Evolutionary conservation across 805 yeast genomes (phyloP), one percentile per base, ranked within the genome.

Genomic region (Isabelozyma rhagii): DNA sequence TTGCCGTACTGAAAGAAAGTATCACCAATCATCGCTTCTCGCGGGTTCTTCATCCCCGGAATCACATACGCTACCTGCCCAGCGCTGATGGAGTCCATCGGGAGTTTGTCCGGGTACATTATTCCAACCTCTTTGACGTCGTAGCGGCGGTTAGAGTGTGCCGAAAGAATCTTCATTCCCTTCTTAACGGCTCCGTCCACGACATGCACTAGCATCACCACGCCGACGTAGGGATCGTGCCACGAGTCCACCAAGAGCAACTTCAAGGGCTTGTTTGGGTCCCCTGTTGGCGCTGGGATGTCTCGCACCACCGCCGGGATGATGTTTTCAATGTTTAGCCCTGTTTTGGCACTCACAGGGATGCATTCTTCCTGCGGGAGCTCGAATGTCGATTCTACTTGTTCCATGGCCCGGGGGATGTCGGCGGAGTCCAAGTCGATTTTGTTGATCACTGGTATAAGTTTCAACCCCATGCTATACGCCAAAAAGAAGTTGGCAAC

Each of bases 401-500:
- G 97, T 41, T 85, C 92, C 59, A 84, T 82, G 2, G 96, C 90
- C 48, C 82, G 72, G 1, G 85, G 85, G 1, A 91, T 83, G 62
- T 93, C 90, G 0, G 97, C 97, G 36, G 84, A 87, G 52, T 87
- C 94, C 47, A 93, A 71, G 68, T 93, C 99, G 44, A 93, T 87
- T 62, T 93, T 93, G 71, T 93, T 93, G 46, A 93, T 88, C 14
- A 93, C 89, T 0, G 99, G 98, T 1, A 93, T 77, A 55, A 93
- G 72, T 56, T 84, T 83, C 53, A 94, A 77, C 8, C 85, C 88
- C 83, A 90, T 79, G 49, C 93, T 85, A 62, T 87, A 87, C 0
- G 98, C 99, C 49, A 93, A 74, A 61, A 86, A 89, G 68, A 89
- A 93, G 66, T 94, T 93, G 21, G 99, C 97, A n/a, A 93, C 97